Evolutionary conservation across 768 basidiomycete genomes (phyloP).

Genomic region (Cytidiella melzeri): DNA sequence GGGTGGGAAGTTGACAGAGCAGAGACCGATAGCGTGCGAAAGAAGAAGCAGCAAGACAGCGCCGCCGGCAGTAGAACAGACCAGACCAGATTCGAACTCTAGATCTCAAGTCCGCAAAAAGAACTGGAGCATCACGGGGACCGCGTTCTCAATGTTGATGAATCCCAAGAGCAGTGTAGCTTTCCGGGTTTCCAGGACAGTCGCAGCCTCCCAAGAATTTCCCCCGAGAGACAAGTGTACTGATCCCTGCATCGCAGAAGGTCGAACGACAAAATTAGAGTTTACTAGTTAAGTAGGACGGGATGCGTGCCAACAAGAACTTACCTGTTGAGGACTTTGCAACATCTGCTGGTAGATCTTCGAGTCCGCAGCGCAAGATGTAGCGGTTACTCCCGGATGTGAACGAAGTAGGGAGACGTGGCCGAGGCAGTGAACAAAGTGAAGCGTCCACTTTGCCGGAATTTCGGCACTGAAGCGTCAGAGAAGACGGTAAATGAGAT

Average conservation of each 20-base stretch:
- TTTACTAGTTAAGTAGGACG: no score
- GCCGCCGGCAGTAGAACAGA: constrained; percentile 10
- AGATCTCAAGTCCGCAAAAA: constrained; percentile 1
- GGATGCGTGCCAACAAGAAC: no score
- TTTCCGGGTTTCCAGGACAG: background rate
- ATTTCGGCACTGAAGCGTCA: background rate
- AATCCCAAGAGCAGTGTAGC: background rate
- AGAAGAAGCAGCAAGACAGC: constrained; percentile 3
- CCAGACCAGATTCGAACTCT: constrained; percentile 8
- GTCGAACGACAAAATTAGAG: no score
- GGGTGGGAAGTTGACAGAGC: background rate
- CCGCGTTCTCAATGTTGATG: background rate
- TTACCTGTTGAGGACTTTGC: no score
- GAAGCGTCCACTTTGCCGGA: background rate
- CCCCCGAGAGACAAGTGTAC: background rate
- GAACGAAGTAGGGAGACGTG: background rate
- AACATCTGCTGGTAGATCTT: background rate
- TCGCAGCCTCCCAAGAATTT: background rate
- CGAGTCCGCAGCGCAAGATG: background rate
- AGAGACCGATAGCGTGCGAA: constrained; percentile 12
- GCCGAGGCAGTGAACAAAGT: constrained; percentile 5
- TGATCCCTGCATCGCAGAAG: no score
- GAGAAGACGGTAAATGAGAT: background rate
- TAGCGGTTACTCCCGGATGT: constrained; percentile 12
- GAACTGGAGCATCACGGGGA: constrained; percentile 8